Evolutionary conservation across 2,329 filamentous ascomycete species (phyloP), one percentile per base, ranked within the genome.

Genomic region (Pseudovirgaria hyperparasitica): DNA sequence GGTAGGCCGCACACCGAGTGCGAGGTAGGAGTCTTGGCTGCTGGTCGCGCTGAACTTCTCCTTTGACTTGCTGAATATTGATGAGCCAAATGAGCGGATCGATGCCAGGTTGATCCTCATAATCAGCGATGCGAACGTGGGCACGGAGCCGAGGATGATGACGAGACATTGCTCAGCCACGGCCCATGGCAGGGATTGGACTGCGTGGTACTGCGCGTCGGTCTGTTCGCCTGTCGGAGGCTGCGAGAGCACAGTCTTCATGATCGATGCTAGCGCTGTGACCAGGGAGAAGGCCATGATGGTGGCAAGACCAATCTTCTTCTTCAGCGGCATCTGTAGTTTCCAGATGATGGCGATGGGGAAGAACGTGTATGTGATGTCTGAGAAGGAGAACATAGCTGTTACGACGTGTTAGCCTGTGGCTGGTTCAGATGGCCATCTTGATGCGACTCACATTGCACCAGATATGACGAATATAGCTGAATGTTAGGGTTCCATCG

Each of bases 81-180:
- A n/a, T n/a, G n/a, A n/a, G n/a, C n/a, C n/a, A n/a, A n/a, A n/a
- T n/a, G n/a, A n/a, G n/a, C n/a, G n/a, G n/a, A n/a, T n/a, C n/a
- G n/a, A n/a, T n/a, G n/a, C n/a, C n/a, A n/a, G n/a, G n/a, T n/a
- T n/a, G n/a, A n/a, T n/a, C n/a, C n/a, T n/a, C n/a, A n/a, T n/a
- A n/a, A n/a, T n/a, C n/a, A n/a, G n/a, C n/a, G n/a, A n/a, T n/a
- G n/a, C n/a, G n/a, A 31, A 10, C 11, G 29, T 18, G 7, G 29
- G 29, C 4, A 27, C 20, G 14, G 25, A 31, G 15, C 29, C 29
- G 19, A 31, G 19, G 8, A 27, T 31, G 19, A 31, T 31, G 25
- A 31, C 29, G 14, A 31, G 16, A 9, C 9, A 11, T 16, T 31
- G 29, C 20, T 31, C 29, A n/a, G 19, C 6, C 14, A 19, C 25